These are phyloP conservation scores for Echinochloa phyllopogon DNA, from an alignment of 176 grass and related monocot genomes.

Conservation along the genomic window DNA sequence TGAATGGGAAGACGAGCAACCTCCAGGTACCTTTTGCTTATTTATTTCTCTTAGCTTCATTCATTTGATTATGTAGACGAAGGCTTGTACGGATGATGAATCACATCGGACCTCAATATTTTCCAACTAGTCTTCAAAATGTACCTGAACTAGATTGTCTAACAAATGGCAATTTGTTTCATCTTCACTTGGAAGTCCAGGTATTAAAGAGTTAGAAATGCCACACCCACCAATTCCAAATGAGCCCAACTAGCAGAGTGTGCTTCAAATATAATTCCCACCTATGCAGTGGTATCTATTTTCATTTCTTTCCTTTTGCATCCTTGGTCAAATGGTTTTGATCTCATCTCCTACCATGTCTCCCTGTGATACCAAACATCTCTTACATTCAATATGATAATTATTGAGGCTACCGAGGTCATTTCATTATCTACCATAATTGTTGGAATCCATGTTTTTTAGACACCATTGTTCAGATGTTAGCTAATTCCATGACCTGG, in stretches of 20 bases:
- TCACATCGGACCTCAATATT: background rate
- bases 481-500: background rate
- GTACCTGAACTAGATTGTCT: background rate
- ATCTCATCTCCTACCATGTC: background rate
- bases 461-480: background rate
- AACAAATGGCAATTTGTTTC: background rate
- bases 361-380: background rate
- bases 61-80: background rate
- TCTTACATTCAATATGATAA: background rate
- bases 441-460: background rate
- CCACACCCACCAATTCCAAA: background rate
- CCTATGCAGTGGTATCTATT: background rate
- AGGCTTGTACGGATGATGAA: conserved; percentile 11
- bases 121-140: background rate
- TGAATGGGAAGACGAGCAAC: conserved; percentile 74
- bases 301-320: background rate
- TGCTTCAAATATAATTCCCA: background rate
- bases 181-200: background rate
- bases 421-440: background rate
- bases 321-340: background rate
- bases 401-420: background rate
- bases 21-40: conserved; percentile 54
- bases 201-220: background rate
- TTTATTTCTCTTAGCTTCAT: background rate
- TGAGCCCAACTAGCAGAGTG: background rate